phyloP scores from a whole-genome alignment of 1,284 basidiomycete species.

The Ustilago nuda region DNA sequence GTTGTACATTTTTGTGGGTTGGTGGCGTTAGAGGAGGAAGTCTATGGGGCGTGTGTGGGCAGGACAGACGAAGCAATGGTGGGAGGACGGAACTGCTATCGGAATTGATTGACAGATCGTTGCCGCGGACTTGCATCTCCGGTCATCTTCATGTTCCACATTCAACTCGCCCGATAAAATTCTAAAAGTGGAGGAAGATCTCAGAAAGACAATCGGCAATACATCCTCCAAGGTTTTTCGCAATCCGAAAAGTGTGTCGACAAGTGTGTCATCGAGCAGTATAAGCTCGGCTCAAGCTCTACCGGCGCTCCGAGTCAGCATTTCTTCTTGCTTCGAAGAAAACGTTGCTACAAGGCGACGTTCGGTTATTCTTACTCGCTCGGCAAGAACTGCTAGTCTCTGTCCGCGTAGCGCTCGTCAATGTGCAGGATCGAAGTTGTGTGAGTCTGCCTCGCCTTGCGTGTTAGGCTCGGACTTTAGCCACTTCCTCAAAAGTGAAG shows the following conservation, averaged over 20 bases:
- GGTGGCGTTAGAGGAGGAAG: too few relatives aligned
- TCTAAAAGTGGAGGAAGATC: neutral
- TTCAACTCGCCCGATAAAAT: neutral
- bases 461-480: slow-evolving; percentile 11
- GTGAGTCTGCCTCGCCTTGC: too few relatives aligned
- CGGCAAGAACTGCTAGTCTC: neutral
- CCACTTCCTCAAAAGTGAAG: neutral
- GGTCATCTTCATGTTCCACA: neutral
- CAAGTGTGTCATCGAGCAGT: slow-evolving; percentile 33
- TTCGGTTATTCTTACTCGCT: neutral
- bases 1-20: slow-evolving; percentile 12
- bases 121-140: slow-evolving; percentile 4
- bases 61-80: neutral
- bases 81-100: too few relatives aligned
- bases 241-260: slow-evolving; percentile 15
- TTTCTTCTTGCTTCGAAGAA: slow-evolving; percentile 1
- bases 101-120: neutral
- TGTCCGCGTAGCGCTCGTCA: slow-evolving; percentile 1
- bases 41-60: neutral
- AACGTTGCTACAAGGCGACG: neutral
- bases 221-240: slow-evolving; percentile 10
- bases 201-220: slow-evolving; percentile 24
- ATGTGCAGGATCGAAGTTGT: neutral
- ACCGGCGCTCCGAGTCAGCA: slow-evolving; percentile 5
- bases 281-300: slow-evolving; percentile 11